A percentile compares a stretch with the other conserved stretches of the same genome.
Conservation (phyloP, 2,329 filamentous ascomycete genomes). For the Ophiostoma fasciatum region DNA sequence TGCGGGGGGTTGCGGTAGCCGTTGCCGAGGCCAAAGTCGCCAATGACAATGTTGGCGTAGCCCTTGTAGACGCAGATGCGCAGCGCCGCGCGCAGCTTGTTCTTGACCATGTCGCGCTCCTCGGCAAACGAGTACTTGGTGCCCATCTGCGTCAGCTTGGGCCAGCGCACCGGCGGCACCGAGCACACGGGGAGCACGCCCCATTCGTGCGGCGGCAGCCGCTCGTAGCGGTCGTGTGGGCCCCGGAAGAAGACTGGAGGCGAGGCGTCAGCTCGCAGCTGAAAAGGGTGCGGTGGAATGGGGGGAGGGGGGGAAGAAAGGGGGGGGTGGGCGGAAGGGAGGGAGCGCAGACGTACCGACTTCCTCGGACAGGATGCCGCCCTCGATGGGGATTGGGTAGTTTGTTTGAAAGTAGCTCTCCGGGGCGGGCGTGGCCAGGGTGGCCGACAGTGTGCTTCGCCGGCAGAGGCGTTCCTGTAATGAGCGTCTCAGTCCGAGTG, state of each 20-base stretch:
- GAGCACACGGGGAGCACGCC: constrained; percentile 55
- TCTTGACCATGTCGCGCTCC: constrained; percentile 56
- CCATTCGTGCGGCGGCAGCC: constrained; percentile 36
- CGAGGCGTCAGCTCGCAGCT: no score
- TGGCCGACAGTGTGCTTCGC: constrained; percentile 57
- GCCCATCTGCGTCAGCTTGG: constrained; percentile 55
- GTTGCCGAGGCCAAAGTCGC: constrained; percentile 51
- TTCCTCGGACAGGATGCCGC: constrained; percentile 53
- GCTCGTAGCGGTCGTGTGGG: constrained; percentile 49
- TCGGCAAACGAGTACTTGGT: constrained; percentile 55
- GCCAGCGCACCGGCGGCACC: constrained; percentile 55
- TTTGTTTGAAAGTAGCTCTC: constrained; percentile 31
- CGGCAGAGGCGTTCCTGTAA: constrained; percentile 55
- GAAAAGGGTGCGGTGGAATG: not conserved
- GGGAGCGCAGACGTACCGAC: constrained; percentile 43
- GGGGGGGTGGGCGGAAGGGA: no score
- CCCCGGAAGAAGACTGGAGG: constrained; percentile 54
- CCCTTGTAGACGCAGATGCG: constrained; percentile 50
- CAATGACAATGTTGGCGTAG: constrained; percentile 43
- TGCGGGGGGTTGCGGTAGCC: constrained; percentile 48
- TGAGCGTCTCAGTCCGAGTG: not conserved
- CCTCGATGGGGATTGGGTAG: constrained; percentile 57
- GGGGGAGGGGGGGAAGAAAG: not conserved
- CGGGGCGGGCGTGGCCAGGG: constrained; percentile 46
- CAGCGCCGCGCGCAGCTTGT: constrained; percentile 57